These are phyloP conservation scores for Gossypium raimondii DNA, from an alignment of 345 rosid genomes.

Conservation along the genomic window DNA sequence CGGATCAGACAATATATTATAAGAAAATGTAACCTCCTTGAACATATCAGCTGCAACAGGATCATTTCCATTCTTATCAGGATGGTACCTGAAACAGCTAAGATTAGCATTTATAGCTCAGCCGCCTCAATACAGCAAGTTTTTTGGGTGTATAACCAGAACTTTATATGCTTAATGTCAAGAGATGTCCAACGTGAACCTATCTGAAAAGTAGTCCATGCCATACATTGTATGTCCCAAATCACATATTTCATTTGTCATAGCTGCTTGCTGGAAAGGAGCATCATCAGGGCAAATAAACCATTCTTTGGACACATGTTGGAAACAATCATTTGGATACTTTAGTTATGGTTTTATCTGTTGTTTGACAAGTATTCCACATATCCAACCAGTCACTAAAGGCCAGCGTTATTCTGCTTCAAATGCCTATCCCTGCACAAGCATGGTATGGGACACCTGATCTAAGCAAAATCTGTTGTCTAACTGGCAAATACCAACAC, in stretches of 20 bases:
- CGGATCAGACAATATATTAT: constrained; percentile 86
- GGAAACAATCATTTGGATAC: too few species aligned
- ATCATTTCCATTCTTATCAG: constrained; percentile 95
- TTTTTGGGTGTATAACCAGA: neutral
- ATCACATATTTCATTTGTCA: neutral
- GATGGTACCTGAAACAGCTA: constrained; percentile 77
- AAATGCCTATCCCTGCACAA: too few species aligned
- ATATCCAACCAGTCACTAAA: neutral
- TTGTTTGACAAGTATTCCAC: neutral
- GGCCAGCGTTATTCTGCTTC: neutral
- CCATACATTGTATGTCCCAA: neutral
- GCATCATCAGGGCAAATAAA: neutral
- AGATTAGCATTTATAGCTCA: constrained; percentile 11
- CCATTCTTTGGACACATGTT: neutral
- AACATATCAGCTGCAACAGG: constrained; percentile 93
- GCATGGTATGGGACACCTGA: too few species aligned
- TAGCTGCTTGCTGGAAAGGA: neutral
- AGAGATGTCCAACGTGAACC: neutral
- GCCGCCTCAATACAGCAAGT: neutral
- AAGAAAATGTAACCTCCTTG: constrained; percentile 89
- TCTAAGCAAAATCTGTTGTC: neutral
- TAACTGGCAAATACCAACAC: neutral
- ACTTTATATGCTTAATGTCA: neutral
- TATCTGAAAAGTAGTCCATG: neutral
- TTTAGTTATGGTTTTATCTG: neutral